These are phyloP conservation scores for Pseudofabraea citricarpa DNA, from an alignment of 2,329 filamentous ascomycete genomes.

Conservation along the genomic window DNA sequence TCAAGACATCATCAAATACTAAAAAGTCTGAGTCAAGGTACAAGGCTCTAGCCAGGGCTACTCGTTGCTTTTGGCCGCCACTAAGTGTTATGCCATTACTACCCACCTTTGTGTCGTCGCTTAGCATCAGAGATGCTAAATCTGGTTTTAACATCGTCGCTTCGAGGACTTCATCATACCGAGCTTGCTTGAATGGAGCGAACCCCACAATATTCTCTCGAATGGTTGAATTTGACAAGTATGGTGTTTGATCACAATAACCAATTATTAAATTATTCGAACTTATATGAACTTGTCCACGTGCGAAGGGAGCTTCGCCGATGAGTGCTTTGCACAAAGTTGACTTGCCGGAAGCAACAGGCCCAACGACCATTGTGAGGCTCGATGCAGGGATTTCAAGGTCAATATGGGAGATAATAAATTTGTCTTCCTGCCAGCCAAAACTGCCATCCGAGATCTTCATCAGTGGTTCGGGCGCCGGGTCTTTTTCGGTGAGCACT, in stretches of 20 bases:
- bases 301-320: constrained; percentile 26
- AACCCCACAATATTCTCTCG: constrained; percentile 32
- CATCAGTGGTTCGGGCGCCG: background rate
- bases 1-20: constrained; percentile 17
- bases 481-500: background rate
- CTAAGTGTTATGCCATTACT: constrained; percentile 24
- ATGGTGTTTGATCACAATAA: constrained; percentile 36
- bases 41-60: constrained; percentile 4
- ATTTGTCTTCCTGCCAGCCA: constrained; percentile 5
- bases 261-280: constrained; percentile 19
- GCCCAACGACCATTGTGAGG: constrained; percentile 24
- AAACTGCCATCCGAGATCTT: constrained; percentile 3
- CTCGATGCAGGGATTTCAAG: background rate
- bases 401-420: constrained; percentile 1
- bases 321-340: constrained; percentile 41
- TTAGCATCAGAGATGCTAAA: constrained; percentile 9
- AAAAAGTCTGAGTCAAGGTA: constrained; percentile 1
- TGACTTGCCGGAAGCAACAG: constrained; percentile 48
- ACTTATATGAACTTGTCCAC: background rate
- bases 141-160: constrained; percentile 12
- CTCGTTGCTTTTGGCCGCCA: constrained; percentile 13
- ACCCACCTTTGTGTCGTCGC: constrained; percentile 17
- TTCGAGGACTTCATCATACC: constrained; percentile 26
- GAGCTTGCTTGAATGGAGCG: constrained; percentile 25
- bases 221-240: constrained; percentile 35